phyloP scores from a whole-genome alignment of 306 rosid genomes.

The Acacia crassicarpa region DNA sequence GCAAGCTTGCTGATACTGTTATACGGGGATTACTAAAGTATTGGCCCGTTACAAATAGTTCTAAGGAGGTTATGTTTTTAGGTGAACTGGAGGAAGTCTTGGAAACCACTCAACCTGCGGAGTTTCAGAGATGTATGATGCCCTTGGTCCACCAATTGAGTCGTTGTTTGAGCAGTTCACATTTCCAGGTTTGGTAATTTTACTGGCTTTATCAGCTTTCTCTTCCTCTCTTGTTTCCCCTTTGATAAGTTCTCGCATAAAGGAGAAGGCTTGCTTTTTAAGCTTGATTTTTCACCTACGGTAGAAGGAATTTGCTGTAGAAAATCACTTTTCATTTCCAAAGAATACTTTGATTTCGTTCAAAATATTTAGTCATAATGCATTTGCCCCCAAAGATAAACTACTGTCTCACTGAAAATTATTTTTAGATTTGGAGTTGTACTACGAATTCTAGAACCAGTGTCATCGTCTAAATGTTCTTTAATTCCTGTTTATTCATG shows the following conservation, averaged over 20 bases:
- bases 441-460: not conserved
- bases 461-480: not conserved
- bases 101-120: constrained; percentile 94
- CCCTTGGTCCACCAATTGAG: constrained; percentile 82
- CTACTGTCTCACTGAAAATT: not conserved
- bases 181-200: constrained; percentile 80
- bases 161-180: constrained; percentile 90
- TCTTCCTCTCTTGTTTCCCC: constrained; percentile 16
- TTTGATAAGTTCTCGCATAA: constrained; percentile 10
- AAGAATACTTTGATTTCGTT: not conserved
- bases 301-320: constrained; percentile 1
- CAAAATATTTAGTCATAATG: not conserved
- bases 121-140: constrained; percentile 90
- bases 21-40: constrained; percentile 86
- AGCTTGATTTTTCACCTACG: constrained; percentile 10
- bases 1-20: constrained; percentile 97
- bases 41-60: constrained; percentile 96
- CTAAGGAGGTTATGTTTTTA: constrained; percentile 98
- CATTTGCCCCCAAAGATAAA: constrained; percentile 14
- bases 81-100: constrained; percentile 97
- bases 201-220: constrained; percentile 24
- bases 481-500: constrained; percentile 13
- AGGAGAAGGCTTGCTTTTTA: constrained; percentile 8
- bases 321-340: constrained; percentile 19
- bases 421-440: constrained; percentile 24